Conservation (phyloP, 768 basidiomycete species). For the Crassisporium funariophilum region DNA sequence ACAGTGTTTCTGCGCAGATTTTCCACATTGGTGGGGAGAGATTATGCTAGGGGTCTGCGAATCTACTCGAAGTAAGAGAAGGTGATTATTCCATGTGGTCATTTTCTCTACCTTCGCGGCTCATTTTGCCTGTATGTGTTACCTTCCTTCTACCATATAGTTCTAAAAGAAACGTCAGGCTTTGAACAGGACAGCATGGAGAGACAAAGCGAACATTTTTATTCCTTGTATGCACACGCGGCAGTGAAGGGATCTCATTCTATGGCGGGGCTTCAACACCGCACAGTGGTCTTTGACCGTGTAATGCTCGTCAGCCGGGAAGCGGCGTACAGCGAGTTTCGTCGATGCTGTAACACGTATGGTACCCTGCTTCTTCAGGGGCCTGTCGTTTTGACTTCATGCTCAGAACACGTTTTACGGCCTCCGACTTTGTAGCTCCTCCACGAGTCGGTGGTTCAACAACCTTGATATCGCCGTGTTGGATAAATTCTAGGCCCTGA, state of each 20-base stretch:
- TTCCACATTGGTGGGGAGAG: conserved; percentile 46
- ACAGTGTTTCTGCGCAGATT: conserved; percentile 28
- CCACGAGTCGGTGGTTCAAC: conserved; percentile 31
- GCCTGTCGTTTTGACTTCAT: conserved; percentile 12
- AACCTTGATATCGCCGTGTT: conserved; percentile 37
- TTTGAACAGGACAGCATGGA: conserved; percentile 44
- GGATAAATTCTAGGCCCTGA: conserved; percentile 36
- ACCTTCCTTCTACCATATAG: neutral
- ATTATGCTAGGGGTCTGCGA: conserved; percentile 42
- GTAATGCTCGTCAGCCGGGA: conserved; percentile 64
- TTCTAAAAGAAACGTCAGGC: conserved; percentile 13
- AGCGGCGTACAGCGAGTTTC: conserved; percentile 58
- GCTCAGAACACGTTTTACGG: conserved; percentile 20
- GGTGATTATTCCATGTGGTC: neutral
- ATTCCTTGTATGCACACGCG: conserved; percentile 57
- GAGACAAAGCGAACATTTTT: conserved; percentile 63
- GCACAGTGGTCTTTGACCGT: conserved; percentile 62
- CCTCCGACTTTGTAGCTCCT: conserved; percentile 25
- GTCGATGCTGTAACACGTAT: too few relatives aligned
- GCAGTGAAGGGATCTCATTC: conserved; percentile 65
- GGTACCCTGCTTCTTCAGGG: conserved; percentile 5
- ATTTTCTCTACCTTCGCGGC: conserved; percentile 3
- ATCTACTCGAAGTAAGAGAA: conserved; percentile 31
- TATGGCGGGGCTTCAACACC: too few relatives aligned
- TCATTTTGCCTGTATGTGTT: conserved; percentile 10